These are phyloP conservation scores for Cryptococcus sp. DNA, from an alignment of 1,284 basidiomycete genomes.

Conservation along the genomic window DNA sequence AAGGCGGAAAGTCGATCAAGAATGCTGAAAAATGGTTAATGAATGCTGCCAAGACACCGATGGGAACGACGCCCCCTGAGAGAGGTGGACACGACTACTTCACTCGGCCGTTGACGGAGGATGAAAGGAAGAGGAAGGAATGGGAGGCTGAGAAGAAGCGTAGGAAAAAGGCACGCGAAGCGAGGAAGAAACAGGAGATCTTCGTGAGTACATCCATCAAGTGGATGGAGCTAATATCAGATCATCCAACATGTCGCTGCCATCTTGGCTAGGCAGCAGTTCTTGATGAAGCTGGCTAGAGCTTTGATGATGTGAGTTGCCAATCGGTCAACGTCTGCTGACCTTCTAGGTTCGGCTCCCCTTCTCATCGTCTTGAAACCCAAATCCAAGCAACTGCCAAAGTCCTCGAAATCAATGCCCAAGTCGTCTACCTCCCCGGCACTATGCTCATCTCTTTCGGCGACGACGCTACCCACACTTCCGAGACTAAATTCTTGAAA, in stretches of 20 bases:
- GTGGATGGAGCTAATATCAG: constrained; percentile 48
- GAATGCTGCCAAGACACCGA: constrained; percentile 35
- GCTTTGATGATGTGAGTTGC: constrained; percentile 78
- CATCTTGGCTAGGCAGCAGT: constrained; percentile 83
- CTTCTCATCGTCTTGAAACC: constrained; percentile 82
- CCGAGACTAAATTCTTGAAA: constrained; percentile 80
- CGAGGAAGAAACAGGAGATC: constrained; percentile 74
- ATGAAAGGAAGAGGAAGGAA: constrained; percentile 55
- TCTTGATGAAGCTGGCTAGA: constrained; percentile 82
- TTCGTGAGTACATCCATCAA: constrained; percentile 60
- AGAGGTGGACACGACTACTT: constrained; percentile 50
- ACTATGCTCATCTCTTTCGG: constrained; percentile 80
- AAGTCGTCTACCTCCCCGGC: constrained; percentile 84
- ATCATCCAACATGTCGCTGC: constrained; percentile 89
- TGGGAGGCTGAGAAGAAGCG: constrained; percentile 59
- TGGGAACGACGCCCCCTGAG: constrained; percentile 38
- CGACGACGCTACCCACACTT: constrained; percentile 79
- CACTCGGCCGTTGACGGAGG: constrained; percentile 46
- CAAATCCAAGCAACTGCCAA: constrained; percentile 83
- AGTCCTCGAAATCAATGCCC: constrained; percentile 80
- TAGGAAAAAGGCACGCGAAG: constrained; percentile 58
- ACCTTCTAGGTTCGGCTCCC: constrained; percentile 68
- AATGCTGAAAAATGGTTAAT: constrained; percentile 47
- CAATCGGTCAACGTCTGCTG: neutral
- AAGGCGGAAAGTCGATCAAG: constrained; percentile 33